These are phyloP conservation scores for Sarocladium oryzae DNA, from an alignment of 2,329 filamentous ascomycete species.

Conservation along the genomic window DNA sequence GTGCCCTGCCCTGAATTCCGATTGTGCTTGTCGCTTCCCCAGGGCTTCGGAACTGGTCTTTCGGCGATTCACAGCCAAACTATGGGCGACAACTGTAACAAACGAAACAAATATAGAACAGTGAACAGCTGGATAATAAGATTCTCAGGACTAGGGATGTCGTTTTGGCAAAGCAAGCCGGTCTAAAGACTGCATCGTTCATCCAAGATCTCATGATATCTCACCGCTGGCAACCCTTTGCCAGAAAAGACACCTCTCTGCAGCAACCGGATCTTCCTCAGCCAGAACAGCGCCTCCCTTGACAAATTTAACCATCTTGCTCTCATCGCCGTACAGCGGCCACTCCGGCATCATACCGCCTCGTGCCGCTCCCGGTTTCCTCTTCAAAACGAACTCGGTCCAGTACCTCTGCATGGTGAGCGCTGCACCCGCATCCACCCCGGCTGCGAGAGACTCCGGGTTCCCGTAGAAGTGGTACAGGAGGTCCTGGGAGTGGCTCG, in stretches of 20 bases:
- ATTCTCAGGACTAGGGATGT: too few species aligned
- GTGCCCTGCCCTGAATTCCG: too few species aligned
- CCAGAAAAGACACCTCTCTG: background rate
- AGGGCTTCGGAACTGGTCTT: too few species aligned
- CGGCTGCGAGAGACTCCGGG: background rate
- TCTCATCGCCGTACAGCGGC: background rate
- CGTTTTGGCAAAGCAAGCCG: too few species aligned
- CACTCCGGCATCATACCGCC: background rate
- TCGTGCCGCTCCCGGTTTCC: background rate
- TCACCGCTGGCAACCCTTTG: background rate
- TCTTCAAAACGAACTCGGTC: background rate
- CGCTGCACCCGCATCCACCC: background rate
- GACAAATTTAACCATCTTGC: background rate
- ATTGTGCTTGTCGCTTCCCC: too few species aligned
- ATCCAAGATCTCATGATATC: too few species aligned
- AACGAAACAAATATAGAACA: too few species aligned
- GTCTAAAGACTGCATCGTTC: too few species aligned
- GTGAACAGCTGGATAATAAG: too few species aligned
- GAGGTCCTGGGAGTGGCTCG: constrained; percentile 43
- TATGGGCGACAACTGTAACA: too few species aligned
- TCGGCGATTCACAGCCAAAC: too few species aligned
- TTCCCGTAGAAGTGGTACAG: constrained; percentile 40
- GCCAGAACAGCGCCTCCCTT: background rate
- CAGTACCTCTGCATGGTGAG: background rate
- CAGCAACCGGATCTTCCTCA: background rate